Evolutionary conservation across 1,284 basidiomycete genomes (phyloP).

Genomic region (Apiotrichum sp.): DNA sequence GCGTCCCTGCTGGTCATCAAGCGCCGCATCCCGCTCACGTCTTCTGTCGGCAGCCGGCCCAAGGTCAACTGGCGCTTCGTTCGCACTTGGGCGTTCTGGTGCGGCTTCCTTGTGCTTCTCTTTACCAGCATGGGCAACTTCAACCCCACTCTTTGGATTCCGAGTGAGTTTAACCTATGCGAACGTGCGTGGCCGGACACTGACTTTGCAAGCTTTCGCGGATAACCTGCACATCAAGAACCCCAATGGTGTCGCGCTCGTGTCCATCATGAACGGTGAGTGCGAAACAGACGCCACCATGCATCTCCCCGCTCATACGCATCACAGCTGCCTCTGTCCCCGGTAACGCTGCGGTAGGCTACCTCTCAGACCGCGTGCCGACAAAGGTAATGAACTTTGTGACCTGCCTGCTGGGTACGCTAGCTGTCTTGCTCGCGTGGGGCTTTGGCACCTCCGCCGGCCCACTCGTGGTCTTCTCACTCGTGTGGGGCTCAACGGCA

Average conservation of each 20-base stretch:
- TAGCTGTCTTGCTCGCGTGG: conserved; percentile 43
- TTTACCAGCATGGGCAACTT: conserved; percentile 44
- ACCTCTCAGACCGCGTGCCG: conserved; percentile 36
- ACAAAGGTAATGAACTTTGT: conserved; percentile 28
- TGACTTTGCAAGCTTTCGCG: conserved; percentile 30
- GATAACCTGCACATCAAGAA: conserved; percentile 29
- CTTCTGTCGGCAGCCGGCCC: not conserved
- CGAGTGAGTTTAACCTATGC: conserved; percentile 25
- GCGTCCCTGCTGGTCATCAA: conserved; percentile 33
- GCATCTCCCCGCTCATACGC: too few relatives aligned
- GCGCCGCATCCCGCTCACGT: conserved; percentile 29
- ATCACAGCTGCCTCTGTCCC: conserved; percentile 32
- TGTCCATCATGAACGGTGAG: conserved; percentile 44
- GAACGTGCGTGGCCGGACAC: not conserved
- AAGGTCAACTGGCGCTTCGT: conserved; percentile 25
- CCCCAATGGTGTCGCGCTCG: conserved; percentile 37
- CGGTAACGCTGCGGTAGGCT: conserved; percentile 37
- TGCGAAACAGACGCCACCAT: not conserved
- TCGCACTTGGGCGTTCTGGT: conserved; percentile 24
- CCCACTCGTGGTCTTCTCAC: conserved; percentile 25
- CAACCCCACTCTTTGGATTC: conserved; percentile 43
- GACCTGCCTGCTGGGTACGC: conserved; percentile 31
- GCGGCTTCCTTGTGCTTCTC: conserved; percentile 32
- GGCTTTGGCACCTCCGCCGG: conserved; percentile 34
- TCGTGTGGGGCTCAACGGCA: conserved; percentile 31